Conservation (phyloP, 495 filamentous ascomycete species). For the Podospora fimiseda region DNA sequence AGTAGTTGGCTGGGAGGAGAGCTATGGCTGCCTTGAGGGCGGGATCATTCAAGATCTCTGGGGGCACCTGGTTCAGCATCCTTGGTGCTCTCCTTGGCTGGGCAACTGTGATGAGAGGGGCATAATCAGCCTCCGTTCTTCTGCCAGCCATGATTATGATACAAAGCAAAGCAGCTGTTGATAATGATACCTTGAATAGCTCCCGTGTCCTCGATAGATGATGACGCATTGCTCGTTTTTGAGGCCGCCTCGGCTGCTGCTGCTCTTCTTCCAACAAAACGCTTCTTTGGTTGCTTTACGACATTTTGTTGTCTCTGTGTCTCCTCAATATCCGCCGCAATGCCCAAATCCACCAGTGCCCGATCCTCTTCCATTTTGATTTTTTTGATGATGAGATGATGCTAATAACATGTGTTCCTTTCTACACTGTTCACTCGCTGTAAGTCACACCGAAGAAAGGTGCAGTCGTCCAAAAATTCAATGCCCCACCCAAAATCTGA, state of each 20-base stretch:
- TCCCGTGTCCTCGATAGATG: constrained; percentile 55
- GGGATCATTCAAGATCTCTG: constrained; percentile 76
- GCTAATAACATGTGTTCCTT: too few species aligned
- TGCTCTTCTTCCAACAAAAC: constrained; percentile 67
- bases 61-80: constrained; percentile 81
- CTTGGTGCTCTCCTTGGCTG: constrained; percentile 64
- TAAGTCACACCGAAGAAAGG: too few species aligned
- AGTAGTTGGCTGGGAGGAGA: constrained; percentile 88
- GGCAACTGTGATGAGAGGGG: constrained; percentile 34
- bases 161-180: background rate
- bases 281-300: constrained; percentile 60
- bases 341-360: constrained; percentile 43
- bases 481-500: constrained; percentile 1
- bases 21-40: constrained; percentile 85
- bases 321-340: constrained; percentile 50
- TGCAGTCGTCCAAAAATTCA: background rate
- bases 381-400: too few species aligned
- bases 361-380: constrained; percentile 52
- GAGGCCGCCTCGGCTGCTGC: constrained; percentile 46
- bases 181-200: constrained; percentile 50
- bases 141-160: too few species aligned
- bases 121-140: constrained; percentile 6
- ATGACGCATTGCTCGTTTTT: constrained; percentile 40
- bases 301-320: constrained; percentile 30
- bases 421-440: too few species aligned